Conservation (phyloP, 2,329 filamentous ascomycete species). For the Talaromyces pinophilus region DNA sequence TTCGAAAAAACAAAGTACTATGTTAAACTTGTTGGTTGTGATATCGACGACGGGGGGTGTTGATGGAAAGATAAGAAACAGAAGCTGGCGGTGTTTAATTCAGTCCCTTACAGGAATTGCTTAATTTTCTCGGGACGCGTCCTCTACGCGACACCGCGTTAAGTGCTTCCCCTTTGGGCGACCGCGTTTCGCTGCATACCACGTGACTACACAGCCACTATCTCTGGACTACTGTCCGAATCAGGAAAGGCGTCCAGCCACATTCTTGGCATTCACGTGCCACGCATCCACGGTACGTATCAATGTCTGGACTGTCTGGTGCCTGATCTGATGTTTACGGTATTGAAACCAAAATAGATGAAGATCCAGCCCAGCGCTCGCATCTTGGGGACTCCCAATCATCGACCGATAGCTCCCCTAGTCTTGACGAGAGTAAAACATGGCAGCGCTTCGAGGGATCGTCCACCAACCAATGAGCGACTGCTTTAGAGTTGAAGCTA, state of each 20-base stretch:
- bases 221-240: neutral
- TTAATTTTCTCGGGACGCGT: conserved; percentile 23
- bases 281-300: neutral
- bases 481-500: neutral
- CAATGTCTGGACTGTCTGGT: neutral
- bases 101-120: neutral
- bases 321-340: neutral
- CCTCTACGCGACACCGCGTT: conserved; percentile 27
- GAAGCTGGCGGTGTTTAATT: neutral
- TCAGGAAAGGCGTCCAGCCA: neutral
- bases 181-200: neutral
- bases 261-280: neutral
- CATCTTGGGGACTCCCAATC: conserved; percentile 6
- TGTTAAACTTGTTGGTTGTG: neutral
- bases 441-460: conserved; percentile 9
- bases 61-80: neutral
- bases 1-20: neutral
- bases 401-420: neutral
- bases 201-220: conserved; percentile 10
- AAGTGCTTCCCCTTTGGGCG: conserved; percentile 29
- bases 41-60: neutral
- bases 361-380: neutral
- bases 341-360: neutral
- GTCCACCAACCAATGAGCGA: conserved; percentile 8
- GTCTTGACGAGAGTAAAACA: conserved; percentile 13